A percentile compares a stretch with the other conserved stretches of the same genome.
phyloP scores from a whole-genome alignment of 202 grass and related monocot species.

The Miscanthus sacchariflorus region DNA sequence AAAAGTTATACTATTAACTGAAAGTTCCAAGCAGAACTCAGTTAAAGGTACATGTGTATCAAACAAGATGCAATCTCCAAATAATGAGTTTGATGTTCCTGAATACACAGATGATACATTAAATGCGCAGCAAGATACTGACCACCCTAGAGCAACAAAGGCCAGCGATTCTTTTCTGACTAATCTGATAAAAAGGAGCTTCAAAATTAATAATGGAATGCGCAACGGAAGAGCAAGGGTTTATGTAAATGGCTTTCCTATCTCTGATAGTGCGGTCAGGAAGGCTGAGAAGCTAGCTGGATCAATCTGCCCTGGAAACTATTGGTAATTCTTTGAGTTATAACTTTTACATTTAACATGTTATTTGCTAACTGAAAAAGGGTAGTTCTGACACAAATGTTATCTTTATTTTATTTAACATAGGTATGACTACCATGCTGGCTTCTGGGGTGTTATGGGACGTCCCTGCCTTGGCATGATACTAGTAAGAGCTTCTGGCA shows the following conservation, averaged over 20 bases:
- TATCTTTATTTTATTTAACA: constrained; percentile 28
- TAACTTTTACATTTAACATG: constrained; percentile 45
- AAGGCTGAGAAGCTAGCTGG: constrained; percentile 93
- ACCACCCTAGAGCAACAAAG: constrained; percentile 48
- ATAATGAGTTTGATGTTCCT: constrained; percentile 58
- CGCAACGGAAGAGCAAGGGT: constrained; percentile 62
- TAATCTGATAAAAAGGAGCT: constrained; percentile 90
- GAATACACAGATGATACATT: constrained; percentile 54
- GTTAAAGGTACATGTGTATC: constrained; percentile 73
- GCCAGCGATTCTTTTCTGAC: constrained; percentile 72
- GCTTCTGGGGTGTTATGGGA: constrained; percentile 92
- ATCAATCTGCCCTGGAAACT: constrained; percentile 80
- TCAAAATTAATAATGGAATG: constrained; percentile 63
- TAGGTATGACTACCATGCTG: constrained; percentile 93
- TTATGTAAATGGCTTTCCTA: constrained; percentile 83
- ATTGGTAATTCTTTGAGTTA: constrained; percentile 66
- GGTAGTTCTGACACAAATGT: neutral
- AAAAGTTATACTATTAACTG: constrained; percentile 69
- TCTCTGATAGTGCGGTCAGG: constrained; percentile 66
- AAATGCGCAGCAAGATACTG: constrained; percentile 51
- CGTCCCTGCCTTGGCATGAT: constrained; percentile 91
- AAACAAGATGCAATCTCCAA: constrained; percentile 67
- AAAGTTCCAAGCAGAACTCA: constrained; percentile 80
- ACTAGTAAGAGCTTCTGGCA: constrained; percentile 66
- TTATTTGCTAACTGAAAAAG: constrained; percentile 35